Percentiles rank a stretch among this genome's conserved stretches.
These are phyloP conservation scores for Pichia sp. DNA, from an alignment of 1,139 yeast species.

Conservation along the genomic window DNA sequence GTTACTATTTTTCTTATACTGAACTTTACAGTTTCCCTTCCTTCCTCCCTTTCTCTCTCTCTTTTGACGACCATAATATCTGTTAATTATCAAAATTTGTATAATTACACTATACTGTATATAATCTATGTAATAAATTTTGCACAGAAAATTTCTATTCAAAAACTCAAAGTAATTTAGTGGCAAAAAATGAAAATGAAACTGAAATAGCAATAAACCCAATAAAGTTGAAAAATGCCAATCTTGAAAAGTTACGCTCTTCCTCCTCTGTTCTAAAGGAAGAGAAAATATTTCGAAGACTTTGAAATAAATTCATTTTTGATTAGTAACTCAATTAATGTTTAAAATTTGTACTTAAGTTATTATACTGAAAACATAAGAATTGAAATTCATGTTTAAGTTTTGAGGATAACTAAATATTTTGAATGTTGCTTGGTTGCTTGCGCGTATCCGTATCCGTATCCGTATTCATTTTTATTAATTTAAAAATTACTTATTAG, in stretches of 20 bases:
- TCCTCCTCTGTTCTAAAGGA: conserved; percentile 83
- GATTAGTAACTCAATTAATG: no score
- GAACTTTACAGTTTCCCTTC: no score
- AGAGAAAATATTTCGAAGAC: conserved; percentile 59
- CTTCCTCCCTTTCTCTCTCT: not conserved
- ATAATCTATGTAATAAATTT: not conserved
- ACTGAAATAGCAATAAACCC: conserved; percentile 82
- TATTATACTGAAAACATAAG: no score
- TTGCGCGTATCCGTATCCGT: no score
- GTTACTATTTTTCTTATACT: no score
- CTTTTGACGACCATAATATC: not conserved
- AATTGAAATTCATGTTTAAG: no score
- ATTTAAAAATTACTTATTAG: no score
- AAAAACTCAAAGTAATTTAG: conserved; percentile 29
- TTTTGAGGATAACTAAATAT: no score
- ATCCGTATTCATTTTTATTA: no score
- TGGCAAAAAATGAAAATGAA: conserved; percentile 73
- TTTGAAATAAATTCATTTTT: conserved; percentile 19
- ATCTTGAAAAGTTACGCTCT: conserved; percentile 67
- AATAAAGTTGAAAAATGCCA: conserved; percentile 73
- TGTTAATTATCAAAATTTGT: not conserved
- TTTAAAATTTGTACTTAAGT: no score
- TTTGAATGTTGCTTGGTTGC: no score
- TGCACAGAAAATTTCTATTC: not conserved
- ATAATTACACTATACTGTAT: not conserved